These are phyloP conservation scores for Debaryomycetaceae sp. DNA, from an alignment of 1,139 yeast genomes.

Conservation along the genomic window DNA sequence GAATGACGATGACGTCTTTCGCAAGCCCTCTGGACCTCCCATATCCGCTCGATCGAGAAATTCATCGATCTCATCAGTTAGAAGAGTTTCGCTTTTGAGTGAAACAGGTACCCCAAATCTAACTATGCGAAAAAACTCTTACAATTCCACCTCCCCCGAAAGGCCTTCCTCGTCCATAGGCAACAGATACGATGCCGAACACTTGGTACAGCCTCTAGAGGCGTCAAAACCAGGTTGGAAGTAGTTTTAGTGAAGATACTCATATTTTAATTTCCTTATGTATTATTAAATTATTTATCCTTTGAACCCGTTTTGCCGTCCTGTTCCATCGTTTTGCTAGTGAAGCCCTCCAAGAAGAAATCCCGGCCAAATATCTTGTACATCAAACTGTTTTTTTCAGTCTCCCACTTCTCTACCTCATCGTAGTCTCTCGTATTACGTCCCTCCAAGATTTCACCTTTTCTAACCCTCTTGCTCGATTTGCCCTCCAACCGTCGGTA, in stretches of 20 bases:
- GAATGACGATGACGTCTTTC: constrained; percentile 3
- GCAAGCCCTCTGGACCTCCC: constrained; percentile 3
- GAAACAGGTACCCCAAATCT: constrained; percentile 9
- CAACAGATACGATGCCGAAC: constrained; percentile 33
- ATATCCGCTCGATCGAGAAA: background rate
- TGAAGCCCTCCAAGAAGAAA: constrained; percentile 45
- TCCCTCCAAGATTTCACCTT: constrained; percentile 40
- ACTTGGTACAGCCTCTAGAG: constrained; percentile 27
- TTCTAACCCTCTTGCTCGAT: constrained; percentile 40
- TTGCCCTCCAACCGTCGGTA: constrained; percentile 39
- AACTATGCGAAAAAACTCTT: constrained; percentile 6
- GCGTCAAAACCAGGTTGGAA: constrained; percentile 28
- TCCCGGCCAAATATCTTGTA: constrained; percentile 43
- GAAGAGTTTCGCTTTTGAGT: constrained; percentile 5
- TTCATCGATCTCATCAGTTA: background rate
- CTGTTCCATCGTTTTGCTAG: constrained; percentile 38
- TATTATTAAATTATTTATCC: background rate
- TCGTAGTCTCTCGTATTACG: constrained; percentile 32
- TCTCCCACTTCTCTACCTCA: constrained; percentile 41
- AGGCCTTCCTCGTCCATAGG: constrained; percentile 35
- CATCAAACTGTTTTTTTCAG: constrained; percentile 36
- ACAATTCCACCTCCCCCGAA: constrained; percentile 32
- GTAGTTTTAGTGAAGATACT: constrained; percentile 7
- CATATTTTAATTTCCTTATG: background rate
- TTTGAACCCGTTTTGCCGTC: constrained; percentile 1